phyloP scores from a whole-genome alignment of 1,139 yeast species.

The Arxiozyma slooffiae region DNA sequence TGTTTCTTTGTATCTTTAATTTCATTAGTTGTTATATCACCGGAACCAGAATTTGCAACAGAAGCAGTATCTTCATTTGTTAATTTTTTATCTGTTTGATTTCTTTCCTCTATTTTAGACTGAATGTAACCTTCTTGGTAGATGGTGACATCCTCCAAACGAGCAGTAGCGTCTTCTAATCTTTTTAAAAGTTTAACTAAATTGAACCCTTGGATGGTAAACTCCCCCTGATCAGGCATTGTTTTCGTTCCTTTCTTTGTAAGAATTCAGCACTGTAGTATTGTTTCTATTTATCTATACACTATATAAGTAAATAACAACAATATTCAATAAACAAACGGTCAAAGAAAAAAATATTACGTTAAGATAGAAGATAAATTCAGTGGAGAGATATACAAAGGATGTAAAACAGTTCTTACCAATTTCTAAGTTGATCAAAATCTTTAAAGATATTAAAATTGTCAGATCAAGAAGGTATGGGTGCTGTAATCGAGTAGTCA shows the following conservation, averaged over 20 bases:
- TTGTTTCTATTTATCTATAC: background rate
- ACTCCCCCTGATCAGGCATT: constrained; percentile 12
- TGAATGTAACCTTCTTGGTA: constrained; percentile 49
- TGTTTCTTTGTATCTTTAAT: background rate
- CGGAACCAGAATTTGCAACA: constrained; percentile 4
- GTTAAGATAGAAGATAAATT: too few species aligned
- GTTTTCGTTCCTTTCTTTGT: background rate
- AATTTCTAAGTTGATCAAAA: background rate
- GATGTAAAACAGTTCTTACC: too few species aligned
- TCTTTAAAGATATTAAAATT: background rate
- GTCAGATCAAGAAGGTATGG: background rate
- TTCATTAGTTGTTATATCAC: too few species aligned
- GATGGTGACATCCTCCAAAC: constrained; percentile 80
- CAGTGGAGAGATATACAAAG: too few species aligned
- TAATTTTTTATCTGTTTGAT: background rate
- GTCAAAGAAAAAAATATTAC: too few species aligned
- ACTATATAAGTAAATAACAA: background rate
- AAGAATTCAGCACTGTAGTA: too few species aligned
- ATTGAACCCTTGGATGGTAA: constrained; percentile 60
- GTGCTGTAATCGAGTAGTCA: background rate
- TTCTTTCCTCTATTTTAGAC: constrained; percentile 19
- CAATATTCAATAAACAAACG: background rate
- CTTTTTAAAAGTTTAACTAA: constrained; percentile 73
- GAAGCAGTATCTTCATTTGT: constrained; percentile 13
- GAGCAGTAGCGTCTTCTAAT: constrained; percentile 86